Conservation (phyloP, 148 eudicot species). For the Rhododendron griersonianum region DNA sequence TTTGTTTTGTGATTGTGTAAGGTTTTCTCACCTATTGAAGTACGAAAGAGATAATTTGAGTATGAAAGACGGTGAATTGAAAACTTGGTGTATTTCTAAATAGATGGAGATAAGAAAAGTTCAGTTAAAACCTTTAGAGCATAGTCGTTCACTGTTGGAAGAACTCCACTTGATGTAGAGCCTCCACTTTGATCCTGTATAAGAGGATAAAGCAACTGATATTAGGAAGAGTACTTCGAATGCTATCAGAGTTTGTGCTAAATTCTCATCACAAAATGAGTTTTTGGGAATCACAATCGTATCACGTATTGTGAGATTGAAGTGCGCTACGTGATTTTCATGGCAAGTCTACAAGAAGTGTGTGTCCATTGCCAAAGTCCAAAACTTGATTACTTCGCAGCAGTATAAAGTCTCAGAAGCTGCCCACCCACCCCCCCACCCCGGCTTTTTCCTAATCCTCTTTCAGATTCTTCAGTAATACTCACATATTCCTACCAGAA, state of each 20-base stretch:
- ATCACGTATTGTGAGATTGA: neutral
- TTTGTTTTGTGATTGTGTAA: conserved; percentile 84
- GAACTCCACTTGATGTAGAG: neutral
- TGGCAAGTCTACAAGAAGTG: neutral
- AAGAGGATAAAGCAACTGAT: neutral
- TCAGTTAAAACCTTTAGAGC: conserved; percentile 56
- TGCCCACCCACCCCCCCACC: too few species aligned
- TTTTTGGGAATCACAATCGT: neutral
- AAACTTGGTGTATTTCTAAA: neutral
- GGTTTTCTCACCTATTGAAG: conserved; percentile 68
- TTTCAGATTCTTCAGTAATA: neutral
- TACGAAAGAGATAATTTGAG: neutral
- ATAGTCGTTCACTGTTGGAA: conserved; percentile 34
- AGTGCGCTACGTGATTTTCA: neutral
- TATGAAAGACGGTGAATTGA: conserved; percentile 16
- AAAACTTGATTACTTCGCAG: neutral
- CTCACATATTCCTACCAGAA: neutral
- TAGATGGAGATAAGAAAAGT: conserved; percentile 4
- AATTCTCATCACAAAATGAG: neutral
- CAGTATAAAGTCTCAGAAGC: neutral
- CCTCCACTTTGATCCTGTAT: neutral
- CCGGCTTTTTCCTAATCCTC: neutral
- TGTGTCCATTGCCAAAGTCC: neutral
- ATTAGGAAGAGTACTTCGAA: neutral
- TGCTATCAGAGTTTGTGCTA: neutral